Conservation (phyloP, 1,284 basidiomycete species). For the Trametes hirsuta region DNA sequence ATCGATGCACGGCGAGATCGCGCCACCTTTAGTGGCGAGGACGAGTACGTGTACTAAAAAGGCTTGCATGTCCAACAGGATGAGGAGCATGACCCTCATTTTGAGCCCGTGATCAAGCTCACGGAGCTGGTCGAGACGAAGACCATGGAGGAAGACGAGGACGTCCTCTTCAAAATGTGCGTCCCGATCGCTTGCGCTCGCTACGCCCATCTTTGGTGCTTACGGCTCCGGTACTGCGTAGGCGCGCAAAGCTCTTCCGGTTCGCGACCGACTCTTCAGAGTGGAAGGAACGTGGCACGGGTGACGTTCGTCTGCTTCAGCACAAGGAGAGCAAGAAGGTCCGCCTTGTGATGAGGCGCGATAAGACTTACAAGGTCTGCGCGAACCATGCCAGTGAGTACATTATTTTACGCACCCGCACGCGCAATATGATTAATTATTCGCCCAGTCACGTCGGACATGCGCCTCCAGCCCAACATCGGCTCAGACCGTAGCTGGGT, state of each 20-base stretch:
- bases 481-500: constrained; percentile 99
- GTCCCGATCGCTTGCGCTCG: constrained; percentile 42
- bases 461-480: constrained; percentile 97
- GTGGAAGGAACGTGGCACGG: constrained; percentile 98
- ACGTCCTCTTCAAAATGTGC: constrained; percentile 95
- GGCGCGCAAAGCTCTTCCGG: constrained; percentile 98
- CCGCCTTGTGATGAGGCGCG: constrained; percentile 98
- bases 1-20: constrained; percentile 34
- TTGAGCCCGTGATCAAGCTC: constrained; percentile 96
- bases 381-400: constrained; percentile 95
- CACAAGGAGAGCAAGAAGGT: constrained; percentile 93
- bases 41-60: constrained; percentile 16
- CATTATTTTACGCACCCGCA: not conserved
- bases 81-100: constrained; percentile 89
- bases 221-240: constrained; percentile 38
- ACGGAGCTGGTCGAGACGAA: constrained; percentile 96
- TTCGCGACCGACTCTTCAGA: constrained; percentile 84
- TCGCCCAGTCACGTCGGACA: constrained; percentile 79
- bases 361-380: constrained; percentile 99
- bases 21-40: constrained; percentile 16
- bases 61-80: constrained; percentile 48
- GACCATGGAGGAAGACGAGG: constrained; percentile 96
- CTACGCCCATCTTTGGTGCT: constrained; percentile 3
- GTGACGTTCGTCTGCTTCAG: constrained; percentile 86
- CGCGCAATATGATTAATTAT: not conserved